A percentile compares a stretch with the other conserved stretches of the same genome.
phyloP scores from a whole-genome alignment of 2,329 filamentous ascomycete genomes.

The Aspergillus japonicus region DNA sequence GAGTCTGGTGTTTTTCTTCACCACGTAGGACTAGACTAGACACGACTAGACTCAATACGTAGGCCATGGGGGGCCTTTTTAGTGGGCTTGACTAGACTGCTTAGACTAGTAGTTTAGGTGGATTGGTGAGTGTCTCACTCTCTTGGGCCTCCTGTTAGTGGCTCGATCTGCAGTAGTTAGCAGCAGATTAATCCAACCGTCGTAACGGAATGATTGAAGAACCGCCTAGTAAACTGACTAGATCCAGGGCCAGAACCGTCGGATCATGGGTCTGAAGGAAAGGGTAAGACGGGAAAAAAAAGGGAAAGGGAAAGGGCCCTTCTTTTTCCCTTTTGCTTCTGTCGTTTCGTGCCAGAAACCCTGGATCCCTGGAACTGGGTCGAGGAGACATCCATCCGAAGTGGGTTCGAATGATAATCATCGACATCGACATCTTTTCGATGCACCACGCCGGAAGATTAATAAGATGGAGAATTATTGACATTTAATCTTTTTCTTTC shows the following conservation, averaged over 20 bases:
- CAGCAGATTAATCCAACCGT: background rate
- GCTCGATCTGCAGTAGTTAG: slow-evolving; percentile 1
- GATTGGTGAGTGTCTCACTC: slow-evolving; percentile 4
- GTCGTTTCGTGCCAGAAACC: background rate
- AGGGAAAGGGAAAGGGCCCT: background rate
- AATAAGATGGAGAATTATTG: background rate
- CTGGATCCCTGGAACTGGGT: slow-evolving; percentile 5
- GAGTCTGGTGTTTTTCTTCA: background rate
- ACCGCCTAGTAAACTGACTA: slow-evolving; percentile 1
- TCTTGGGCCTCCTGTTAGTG: background rate
- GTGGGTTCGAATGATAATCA: background rate
- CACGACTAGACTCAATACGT: too few relatives aligned
- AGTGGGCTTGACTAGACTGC: background rate
- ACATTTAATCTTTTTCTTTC: background rate
- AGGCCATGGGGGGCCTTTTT: too few relatives aligned
- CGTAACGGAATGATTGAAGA: slow-evolving; percentile 9
- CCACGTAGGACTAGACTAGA: background rate
- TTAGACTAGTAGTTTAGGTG: background rate
- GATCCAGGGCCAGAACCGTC: slow-evolving; percentile 8
- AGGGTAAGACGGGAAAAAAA: background rate
- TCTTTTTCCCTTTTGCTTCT: background rate
- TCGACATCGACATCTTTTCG: background rate
- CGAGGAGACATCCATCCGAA: background rate
- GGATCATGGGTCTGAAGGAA: background rate
- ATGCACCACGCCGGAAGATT: background rate